phyloP scores from a whole-genome alignment of 176 grass and related monocot species.

The Pontederia crassipes region DNA sequence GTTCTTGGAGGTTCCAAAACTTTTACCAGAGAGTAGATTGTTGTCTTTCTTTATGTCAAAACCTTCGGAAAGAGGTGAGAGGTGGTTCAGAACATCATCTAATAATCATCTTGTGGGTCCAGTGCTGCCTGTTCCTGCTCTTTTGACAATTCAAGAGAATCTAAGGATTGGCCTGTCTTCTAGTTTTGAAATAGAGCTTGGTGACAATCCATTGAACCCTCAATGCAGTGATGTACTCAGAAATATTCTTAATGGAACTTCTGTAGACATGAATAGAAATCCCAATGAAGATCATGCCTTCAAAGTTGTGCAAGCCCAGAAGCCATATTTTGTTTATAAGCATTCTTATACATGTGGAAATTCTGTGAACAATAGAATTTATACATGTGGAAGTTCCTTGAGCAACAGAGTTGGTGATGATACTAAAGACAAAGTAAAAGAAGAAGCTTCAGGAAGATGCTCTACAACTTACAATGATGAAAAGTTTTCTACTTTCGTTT shows the following conservation, averaged over 20 bases:
- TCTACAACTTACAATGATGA: slow-evolving; percentile 25
- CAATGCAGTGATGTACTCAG: slow-evolving; percentile 47
- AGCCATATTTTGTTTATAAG: slow-evolving; percentile 70
- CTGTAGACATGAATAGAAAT: slow-evolving; percentile 28
- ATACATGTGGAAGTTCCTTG: background rate
- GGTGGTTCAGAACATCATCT: slow-evolving; percentile 40
- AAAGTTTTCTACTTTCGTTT: slow-evolving; percentile 57
- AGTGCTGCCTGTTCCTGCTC: slow-evolving; percentile 58
- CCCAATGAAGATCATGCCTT: slow-evolving; percentile 25
- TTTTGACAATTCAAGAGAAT: slow-evolving; percentile 67
- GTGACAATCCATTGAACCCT: slow-evolving; percentile 29
- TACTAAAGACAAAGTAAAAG: slow-evolving; percentile 22
- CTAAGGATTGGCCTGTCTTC: slow-evolving; percentile 13
- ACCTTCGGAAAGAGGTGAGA: slow-evolving; percentile 52
- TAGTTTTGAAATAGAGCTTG: slow-evolving; percentile 15
- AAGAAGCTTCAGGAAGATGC: slow-evolving; percentile 20
- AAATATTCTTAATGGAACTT: slow-evolving; percentile 51
- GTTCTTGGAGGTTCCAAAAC: slow-evolving; percentile 54
- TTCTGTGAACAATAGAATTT: slow-evolving; percentile 4
- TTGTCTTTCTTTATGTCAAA: slow-evolving; percentile 44
- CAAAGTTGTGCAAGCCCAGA: slow-evolving; percentile 35
- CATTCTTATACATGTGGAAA: slow-evolving; percentile 17
- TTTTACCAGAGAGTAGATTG: slow-evolving; percentile 21
- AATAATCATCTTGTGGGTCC: slow-evolving; percentile 52
- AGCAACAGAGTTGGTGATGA: slow-evolving; percentile 15